Base-by-base conservation (phyloP, 768 basidiomycete genomes). In the Naganishia antarctica region DNA sequence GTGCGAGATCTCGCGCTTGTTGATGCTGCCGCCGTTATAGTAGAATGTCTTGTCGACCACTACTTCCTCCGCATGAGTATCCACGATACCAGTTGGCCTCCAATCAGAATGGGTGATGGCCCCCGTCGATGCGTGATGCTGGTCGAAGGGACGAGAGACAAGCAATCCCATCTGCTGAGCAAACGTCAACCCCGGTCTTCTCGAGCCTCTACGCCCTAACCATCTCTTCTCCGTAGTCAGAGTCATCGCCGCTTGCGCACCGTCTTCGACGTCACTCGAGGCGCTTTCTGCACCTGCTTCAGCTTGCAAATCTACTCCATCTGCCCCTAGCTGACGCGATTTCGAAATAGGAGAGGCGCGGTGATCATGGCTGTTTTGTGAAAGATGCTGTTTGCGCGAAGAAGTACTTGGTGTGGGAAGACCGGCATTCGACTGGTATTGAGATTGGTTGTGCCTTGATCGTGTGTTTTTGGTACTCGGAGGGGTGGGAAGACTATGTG, bases 111-210 rank as follows among this genome's bases (percentile, higher is more conserved):
- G 28, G 5, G 28, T 6, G 9, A 23, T 15, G 13, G 3, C 37
- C 8, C 34, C 15, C 6, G 8, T 6, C 16, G 53, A 1, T 23
- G 34, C 18, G 21, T 57, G n/a, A 15, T 40, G 53, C 34, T 57
- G 34, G 21, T 25, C 53, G 8, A 25, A 51, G n/a, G 50, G 12
- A 21, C 53, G 53, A 31, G 43, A 25, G 31, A 37, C 59, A 16
- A 60, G 26, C 59, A 60, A 31, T 1, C 59, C 65, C 65, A 66
- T 66, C 48, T 66, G 65, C 41, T 66, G 65, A 11, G 65, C 65
- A 46, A 66, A 66, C 26, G 60, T 66, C 5, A 66, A 32, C 1
- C 65, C 65, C 29, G 65, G 48, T 16, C 65, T 23, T 34, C 65
- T 37, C 16, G 53, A 23, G 1, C 53, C 53, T 25, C 53, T 37